Percentiles rank a stretch among this genome's conserved stretches.
Conservation (phyloP, 2,329 filamentous ascomycete genomes). For the Fusarium euwallaceae region DNA sequence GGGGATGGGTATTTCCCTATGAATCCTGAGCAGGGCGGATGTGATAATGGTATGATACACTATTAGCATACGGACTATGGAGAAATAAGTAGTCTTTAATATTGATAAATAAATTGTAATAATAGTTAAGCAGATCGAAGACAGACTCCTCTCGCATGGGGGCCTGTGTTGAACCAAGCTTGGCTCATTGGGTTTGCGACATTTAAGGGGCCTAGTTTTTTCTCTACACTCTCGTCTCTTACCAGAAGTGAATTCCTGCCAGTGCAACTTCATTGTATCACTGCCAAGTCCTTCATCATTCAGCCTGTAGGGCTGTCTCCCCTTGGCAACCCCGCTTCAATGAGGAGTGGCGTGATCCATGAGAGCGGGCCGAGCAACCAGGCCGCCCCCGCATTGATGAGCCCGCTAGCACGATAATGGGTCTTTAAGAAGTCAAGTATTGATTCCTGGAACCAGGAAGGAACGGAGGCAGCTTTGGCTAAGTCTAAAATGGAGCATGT, state of each 20-base stretch:
- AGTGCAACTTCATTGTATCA: neutral
- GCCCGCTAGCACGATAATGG: neutral
- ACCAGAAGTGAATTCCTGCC: neutral
- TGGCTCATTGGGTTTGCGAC: neutral
- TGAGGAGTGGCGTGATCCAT: neutral
- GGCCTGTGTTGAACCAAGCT: neutral
- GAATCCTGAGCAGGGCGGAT: neutral
- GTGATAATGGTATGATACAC: neutral
- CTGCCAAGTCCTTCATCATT: neutral
- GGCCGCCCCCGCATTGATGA: neutral
- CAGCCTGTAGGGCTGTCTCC: neutral
- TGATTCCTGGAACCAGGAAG: neutral
- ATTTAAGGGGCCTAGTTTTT: neutral
- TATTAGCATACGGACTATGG: neutral
- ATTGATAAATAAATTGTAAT: neutral
- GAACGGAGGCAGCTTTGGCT: neutral
- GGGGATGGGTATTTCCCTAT: slow-evolving; percentile 3
- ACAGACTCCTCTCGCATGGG: neutral
- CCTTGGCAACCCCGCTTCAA: neutral
- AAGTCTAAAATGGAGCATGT: neutral
- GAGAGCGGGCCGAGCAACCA: neutral
- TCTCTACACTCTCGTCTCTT: too few species aligned
- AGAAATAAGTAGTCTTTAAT: neutral
- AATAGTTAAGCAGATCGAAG: neutral
- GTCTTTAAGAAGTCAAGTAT: neutral